Base-by-base conservation (phyloP, 2,329 filamentous ascomycete species). In the Stagonosporopsis rhizophila region DNA sequence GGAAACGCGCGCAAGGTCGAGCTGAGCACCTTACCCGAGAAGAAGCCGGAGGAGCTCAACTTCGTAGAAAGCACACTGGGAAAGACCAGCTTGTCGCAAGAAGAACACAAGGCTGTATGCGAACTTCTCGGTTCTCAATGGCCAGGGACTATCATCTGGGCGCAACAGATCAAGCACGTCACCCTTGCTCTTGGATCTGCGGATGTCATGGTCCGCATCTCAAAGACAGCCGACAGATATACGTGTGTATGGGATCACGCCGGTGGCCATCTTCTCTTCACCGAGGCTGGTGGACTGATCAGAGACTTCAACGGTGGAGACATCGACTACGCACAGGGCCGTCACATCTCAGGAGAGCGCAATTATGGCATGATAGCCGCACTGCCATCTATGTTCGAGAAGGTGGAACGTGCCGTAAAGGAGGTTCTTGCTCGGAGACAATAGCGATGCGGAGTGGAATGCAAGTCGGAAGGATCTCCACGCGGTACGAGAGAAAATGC, bases 161-260 rank as follows among this genome's bases (percentile, higher is more conserved):
- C 80, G 25, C 78, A 81, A 50, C 81, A 85, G 64, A 79, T 85
- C 76, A 80, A 82, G 49, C 84, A 85, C 63, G 76, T 82, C 3
- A 79, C 81, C 3, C 77, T 83, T 34, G 78, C 82, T 0, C 76
- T 83, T 0, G 82, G 81, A 14, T 78, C 78, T 23, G 79, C 79
- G 25, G 79, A 82, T 61, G 77, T 81, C 23, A 76, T 82, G 65
- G 64, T 85, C 15, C 79, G 82, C 39, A 78, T 83, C 23, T 80
- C 81, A 8, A 74, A 73, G 49, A 75, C 76, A 3, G 61, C 71
- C 28, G 68, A 71, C 8, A 77, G 82, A 58, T 80, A 77, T 42
- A 81, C 80, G 0, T 78, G 79, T 53, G 73, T 83, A n/a, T 85
- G 82, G 82, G 83, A 85, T 66, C 83, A 85, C 68, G 81, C 81